Base-by-base conservation (phyloP, 371 early-diverging fungal genomes). In the Haplosporangium sp. region DNA sequence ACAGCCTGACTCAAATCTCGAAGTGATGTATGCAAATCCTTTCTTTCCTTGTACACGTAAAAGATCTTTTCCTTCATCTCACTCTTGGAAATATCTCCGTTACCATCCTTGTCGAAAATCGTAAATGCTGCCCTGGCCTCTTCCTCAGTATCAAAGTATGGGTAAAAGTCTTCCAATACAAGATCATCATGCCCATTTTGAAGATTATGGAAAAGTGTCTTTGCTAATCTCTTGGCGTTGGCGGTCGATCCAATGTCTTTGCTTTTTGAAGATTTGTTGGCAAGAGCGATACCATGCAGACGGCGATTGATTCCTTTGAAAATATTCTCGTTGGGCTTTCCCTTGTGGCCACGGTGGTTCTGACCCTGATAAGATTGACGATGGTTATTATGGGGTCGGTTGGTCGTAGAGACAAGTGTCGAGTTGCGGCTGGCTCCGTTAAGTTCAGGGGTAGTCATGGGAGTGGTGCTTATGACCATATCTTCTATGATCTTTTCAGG, bases 31-130 rank as follows among this genome's bases (percentile, higher is more conserved):
- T 88, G 86, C 17, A 93, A 83, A n/a, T 86, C 86, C 59, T 90
- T 89, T 57, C 92, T 79, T 63, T 93, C 93, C 68, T 88, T 86
- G 79, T 92, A 93, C 61, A 92, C 83, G 6, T 85, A 76, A 53
- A 92, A 72, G 2, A 89, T 88, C 4, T 88, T 86, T 60, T 88
- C 89, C 61, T 88, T 87, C 82, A 93, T 92, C 72, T 93, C 93
- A n/a, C 88, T 78, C 40, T 91, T 85, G 5, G 89, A 86, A 53
- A 93, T 68, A 67, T 90, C 88, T 20, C 93, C 92, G 73, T 93
- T 92, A 17, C 87, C 88, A 77, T 93, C 91, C 67, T 86, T 88
- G 82, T 93, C 94, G 79, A 93, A 92, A 1, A 92, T 83, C 1
- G 74, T 71, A 81, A 93, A 93, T 3, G 93, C 94, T 20, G 84